Evolutionary conservation across 169 alveolate species (phyloP).

Genomic region (Haemoproteus tartakovskyi): DNA sequence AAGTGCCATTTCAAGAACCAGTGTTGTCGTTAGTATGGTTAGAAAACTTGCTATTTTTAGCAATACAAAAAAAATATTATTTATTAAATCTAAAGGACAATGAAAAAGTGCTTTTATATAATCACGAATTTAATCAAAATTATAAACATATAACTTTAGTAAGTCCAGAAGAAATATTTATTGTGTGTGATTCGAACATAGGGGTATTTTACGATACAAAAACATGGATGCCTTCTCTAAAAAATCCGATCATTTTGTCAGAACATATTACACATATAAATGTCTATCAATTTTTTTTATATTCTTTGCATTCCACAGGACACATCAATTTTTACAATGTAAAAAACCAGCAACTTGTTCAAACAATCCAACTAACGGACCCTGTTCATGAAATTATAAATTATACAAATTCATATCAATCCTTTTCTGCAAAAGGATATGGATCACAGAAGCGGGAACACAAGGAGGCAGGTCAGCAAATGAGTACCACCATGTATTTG

Average conservation of each 20-base stretch:
- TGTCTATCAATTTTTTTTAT: slow-evolving; percentile 25
- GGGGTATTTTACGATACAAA: slow-evolving; percentile 49
- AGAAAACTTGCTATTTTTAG: slow-evolving; percentile 12
- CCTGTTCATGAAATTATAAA: not conserved
- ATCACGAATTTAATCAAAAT: slow-evolving; percentile 42
- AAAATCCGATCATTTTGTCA: slow-evolving; percentile 14
- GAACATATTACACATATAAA: not conserved
- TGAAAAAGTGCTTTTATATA: slow-evolving; percentile 15
- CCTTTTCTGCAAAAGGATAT: no score
- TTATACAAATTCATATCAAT: not conserved
- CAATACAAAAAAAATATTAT: slow-evolving; percentile 16
- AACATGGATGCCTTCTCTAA: slow-evolving; percentile 52
- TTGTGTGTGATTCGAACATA: slow-evolving; percentile 45
- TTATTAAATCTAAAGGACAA: slow-evolving; percentile 5
- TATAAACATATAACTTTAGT: slow-evolving; percentile 34
- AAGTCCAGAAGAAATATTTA: slow-evolving; percentile 28
- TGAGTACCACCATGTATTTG: slow-evolving; percentile 11
- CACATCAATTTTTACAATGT: slow-evolving; percentile 11
- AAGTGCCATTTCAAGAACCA: not conserved
- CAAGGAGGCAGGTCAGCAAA: no score
- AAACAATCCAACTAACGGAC: slow-evolving; percentile 1
- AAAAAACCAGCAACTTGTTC: slow-evolving; percentile 48
- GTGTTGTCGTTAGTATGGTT: slow-evolving; percentile 12
- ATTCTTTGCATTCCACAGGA: slow-evolving; percentile 8
- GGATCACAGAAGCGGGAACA: no score